Conservation (phyloP, 345 rosid species). For the Lepidium didymum region DNA sequence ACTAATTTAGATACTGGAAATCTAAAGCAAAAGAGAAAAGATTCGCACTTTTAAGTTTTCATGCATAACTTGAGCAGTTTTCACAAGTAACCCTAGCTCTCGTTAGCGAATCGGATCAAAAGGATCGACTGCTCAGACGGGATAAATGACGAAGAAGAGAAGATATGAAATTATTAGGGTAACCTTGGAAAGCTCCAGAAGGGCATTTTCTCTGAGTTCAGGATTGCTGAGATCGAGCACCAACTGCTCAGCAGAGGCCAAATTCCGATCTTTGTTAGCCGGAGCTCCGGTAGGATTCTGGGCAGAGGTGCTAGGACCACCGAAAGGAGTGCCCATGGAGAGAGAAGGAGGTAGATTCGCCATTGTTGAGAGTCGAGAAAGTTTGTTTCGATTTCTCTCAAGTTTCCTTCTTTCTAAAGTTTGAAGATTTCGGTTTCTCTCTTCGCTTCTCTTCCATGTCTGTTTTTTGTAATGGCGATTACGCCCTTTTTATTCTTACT, state of each 20-base stretch:
- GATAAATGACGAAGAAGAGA: neutral
- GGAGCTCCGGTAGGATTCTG: slow-evolving; percentile 37
- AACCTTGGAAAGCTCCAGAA: slow-evolving; percentile 72
- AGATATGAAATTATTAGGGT: neutral
- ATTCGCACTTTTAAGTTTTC: neutral
- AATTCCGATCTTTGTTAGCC: slow-evolving; percentile 70
- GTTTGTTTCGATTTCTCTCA: neutral
- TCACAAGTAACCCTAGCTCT: slow-evolving; percentile 11
- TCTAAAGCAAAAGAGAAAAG: neutral
- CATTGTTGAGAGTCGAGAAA: slow-evolving; percentile 26
- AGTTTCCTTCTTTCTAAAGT: neutral
- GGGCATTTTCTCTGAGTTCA: slow-evolving; percentile 88
- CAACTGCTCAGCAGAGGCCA: slow-evolving; percentile 89
- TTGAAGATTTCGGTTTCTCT: neutral
- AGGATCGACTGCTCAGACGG: neutral
- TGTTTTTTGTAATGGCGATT: neutral
- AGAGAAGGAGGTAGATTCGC: slow-evolving; percentile 66
- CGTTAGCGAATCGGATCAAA: neutral
- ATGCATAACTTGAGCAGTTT: neutral
- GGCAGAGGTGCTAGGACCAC: slow-evolving; percentile 40
- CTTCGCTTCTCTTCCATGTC: neutral
- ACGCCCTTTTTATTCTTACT: neutral
- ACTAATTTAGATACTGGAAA: neutral
- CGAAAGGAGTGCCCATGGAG: slow-evolving; percentile 60
- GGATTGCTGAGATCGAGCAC: slow-evolving; percentile 92